Evolutionary conservation across 1,139 yeast species (phyloP).

Genomic region (Taphrina communis): DNA sequence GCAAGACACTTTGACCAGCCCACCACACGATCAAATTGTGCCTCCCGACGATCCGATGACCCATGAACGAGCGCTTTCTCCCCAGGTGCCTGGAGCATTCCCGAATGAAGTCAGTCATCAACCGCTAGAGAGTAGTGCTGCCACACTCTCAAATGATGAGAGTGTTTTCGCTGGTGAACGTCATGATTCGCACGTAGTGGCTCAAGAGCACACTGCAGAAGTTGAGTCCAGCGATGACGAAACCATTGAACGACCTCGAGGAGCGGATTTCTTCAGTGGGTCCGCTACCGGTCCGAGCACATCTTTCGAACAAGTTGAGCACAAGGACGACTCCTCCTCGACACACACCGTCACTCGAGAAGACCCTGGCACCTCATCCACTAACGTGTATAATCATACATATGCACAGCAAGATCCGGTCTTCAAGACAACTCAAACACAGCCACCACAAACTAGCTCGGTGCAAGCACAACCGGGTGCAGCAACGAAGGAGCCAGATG

Average conservation of each 20-base stretch:
- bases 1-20: constrained; percentile 18
- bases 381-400: background rate
- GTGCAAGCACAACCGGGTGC: background rate
- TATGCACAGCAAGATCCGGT: background rate
- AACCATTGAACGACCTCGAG: constrained; percentile 30
- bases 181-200: background rate
- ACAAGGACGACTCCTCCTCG: constrained; percentile 8
- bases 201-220: constrained; percentile 24
- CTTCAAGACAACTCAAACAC: background rate
- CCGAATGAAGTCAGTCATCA: background rate
- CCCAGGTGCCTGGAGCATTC: constrained; percentile 22
- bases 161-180: background rate
- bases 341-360: constrained; percentile 7
- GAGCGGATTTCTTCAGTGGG: constrained; percentile 21
- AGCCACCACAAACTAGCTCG: background rate
- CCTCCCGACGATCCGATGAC: background rate
- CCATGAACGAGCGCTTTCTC: background rate
- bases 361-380: background rate
- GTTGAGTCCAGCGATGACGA: constrained; percentile 38
- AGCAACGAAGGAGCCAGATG: constrained; percentile 13
- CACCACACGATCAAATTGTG: constrained; percentile 29
- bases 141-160: background rate
- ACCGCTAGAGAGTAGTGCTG: background rate
- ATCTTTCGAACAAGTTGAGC: background rate
- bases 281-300: background rate